Evolutionary conservation across 2,329 filamentous ascomycete genomes (phyloP), one percentile per base, ranked within the genome.

Genomic region (Botrytis fragariae): DNA sequence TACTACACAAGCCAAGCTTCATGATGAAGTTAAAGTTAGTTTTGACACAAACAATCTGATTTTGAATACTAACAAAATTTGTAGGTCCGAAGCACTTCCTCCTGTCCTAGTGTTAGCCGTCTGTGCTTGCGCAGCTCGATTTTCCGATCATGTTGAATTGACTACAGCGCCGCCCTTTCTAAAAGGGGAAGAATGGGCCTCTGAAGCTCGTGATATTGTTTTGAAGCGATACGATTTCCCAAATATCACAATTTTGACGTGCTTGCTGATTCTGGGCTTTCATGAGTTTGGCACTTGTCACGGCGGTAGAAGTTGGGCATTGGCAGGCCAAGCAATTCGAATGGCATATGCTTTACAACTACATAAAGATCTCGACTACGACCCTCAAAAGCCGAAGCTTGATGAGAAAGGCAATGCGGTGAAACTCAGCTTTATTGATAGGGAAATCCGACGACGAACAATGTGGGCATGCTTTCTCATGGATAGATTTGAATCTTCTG

Each of bases 381-480:
- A 97, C 77, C 92, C 93, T 0, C 83, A 89, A 51, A 87, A 87
- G n/a, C 85, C 87, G n/a, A 88, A 88, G 59, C n/a, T 37, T 42
- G 37, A 57, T 29, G 51, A 69, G n/a, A 35, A 29, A 7, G 70
- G 70, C 61, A 86, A 87, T 32, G 85, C 87, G 20, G 86, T 87
- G 3, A 89, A 92, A 75, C 87, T 96, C 70, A 97, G 94, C 80
- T 96, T 96, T 77, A 94, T 95, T 25, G 96, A 98, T 81, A 91
- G 94, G 42, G 96, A 99, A 81, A 98, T 98, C 71, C 89, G 96
- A 74, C 87, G 96, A 77, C 89, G 96, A 73, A 96, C 94, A 3
- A 98, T 99, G 95, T 99, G 96, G 96, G 93, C 95, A 20, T 98
- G 95, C 81, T 97, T 97, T 79, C 83, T 98, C 73, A 98, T 98